Conservation (phyloP, 1,284 basidiomycete species). For the Microbotryum violaceum region DNA sequence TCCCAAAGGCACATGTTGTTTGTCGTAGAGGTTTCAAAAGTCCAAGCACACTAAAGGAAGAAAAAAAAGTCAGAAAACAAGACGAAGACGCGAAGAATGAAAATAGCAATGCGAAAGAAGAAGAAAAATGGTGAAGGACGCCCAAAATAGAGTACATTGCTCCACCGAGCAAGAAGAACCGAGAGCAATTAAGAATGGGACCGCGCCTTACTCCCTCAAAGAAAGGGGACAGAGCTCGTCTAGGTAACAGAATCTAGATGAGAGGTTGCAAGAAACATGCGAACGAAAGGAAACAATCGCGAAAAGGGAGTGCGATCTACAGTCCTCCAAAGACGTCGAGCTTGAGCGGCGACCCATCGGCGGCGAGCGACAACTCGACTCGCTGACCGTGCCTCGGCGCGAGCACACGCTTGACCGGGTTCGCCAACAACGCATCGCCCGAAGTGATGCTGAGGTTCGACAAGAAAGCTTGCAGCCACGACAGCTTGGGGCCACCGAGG, state of each 20-base stretch:
- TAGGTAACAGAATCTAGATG: background rate
- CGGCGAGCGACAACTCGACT: conserved; percentile 52
- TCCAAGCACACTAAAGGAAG: background rate
- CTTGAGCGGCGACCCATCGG: conserved; percentile 41
- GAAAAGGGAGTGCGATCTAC: background rate
- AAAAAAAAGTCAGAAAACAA: background rate
- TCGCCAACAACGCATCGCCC: conserved; percentile 69
- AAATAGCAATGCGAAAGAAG: background rate
- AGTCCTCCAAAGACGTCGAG: conserved; percentile 32
- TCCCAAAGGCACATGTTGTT: too few species aligned
- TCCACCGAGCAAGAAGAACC: too few species aligned
- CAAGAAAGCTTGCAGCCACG: conserved; percentile 81
- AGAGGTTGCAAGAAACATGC: background rate
- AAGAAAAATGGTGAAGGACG: background rate
- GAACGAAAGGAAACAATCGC: background rate
- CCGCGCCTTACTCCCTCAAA: background rate
- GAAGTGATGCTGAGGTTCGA: conserved; percentile 76
- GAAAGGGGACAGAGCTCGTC: background rate
- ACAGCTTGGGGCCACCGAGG: conserved; percentile 69
- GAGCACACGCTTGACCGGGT: conserved; percentile 81
- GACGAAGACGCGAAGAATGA: background rate
- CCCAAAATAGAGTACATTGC: too few species aligned
- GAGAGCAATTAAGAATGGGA: too few species aligned
- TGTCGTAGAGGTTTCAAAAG: background rate
- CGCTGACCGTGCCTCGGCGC: conserved; percentile 72